Evolutionary conservation across 148 eudicot genomes (phyloP).

Genomic region (Dysphania ambrosioides): DNA sequence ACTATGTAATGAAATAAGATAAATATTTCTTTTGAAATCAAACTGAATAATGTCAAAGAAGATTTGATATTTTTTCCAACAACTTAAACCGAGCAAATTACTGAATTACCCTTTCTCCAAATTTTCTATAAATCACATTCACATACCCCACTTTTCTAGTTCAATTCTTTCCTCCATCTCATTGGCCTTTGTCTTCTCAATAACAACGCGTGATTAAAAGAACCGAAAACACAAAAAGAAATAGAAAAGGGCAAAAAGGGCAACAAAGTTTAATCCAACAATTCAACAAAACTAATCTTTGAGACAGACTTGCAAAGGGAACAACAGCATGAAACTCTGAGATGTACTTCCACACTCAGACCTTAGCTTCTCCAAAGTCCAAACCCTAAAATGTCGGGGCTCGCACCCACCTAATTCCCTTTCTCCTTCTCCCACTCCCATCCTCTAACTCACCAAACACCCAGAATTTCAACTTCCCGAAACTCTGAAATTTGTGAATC

Average conservation of each 20-base stretch:
- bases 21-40: no score
- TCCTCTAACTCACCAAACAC: background rate
- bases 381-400: slow-evolving; percentile 13
- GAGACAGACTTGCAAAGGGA: slow-evolving; percentile 7
- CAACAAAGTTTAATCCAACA: slow-evolving; percentile 1
- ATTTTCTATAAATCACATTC: no score
- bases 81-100: no score
- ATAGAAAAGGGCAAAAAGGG: slow-evolving; percentile 6
- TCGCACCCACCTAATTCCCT: slow-evolving; percentile 8
- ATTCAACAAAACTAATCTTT: slow-evolving; percentile 8
- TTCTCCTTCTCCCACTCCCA: background rate
- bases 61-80: no score
- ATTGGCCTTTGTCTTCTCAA: no score
- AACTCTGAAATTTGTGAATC: background rate
- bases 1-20: no score
- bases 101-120: no score
- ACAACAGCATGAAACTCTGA: background rate
- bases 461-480: background rate
- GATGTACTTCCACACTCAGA: slow-evolving; percentile 13
- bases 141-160: no score
- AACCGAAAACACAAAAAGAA: background rate
- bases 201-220: no score
- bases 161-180: no score
- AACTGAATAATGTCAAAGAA: no score
- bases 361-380: slow-evolving; percentile 16